Conservation (phyloP, 768 basidiomycete genomes). For the Phlegmacium glaucopus region DNA sequence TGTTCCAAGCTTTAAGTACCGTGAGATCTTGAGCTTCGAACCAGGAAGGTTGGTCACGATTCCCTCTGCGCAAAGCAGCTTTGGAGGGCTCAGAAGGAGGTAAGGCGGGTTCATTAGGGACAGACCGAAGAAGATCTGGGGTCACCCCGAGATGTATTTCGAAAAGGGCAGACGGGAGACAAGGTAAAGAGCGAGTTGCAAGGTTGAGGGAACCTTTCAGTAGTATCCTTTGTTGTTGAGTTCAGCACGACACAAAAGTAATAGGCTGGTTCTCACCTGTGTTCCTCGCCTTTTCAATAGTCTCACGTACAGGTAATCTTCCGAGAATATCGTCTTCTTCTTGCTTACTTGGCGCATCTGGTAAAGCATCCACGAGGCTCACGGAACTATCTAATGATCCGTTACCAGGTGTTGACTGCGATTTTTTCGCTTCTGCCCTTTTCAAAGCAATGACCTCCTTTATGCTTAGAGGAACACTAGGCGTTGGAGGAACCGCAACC, state of each 20-base stretch:
- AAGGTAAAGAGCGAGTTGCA: slow-evolving; percentile 66
- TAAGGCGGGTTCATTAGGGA: slow-evolving; percentile 56
- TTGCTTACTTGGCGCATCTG: slow-evolving; percentile 24
- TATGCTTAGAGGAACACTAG: slow-evolving; percentile 41
- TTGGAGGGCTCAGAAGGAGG: slow-evolving; percentile 32
- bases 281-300: slow-evolving; percentile 73
- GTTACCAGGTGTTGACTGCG: slow-evolving; percentile 23
- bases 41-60: slow-evolving; percentile 58
- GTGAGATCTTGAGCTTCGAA: slow-evolving; percentile 80
- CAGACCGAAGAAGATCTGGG: slow-evolving; percentile 65
- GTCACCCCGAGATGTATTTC: slow-evolving; percentile 77
- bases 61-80: slow-evolving; percentile 34
- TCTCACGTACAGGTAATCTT: slow-evolving; percentile 64
- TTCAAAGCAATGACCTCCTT: slow-evolving; percentile 79
- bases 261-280: slow-evolving; percentile 53
- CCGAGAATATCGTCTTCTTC: slow-evolving; percentile 57
- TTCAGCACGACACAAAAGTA: slow-evolving; percentile 31
- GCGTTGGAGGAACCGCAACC: slow-evolving; percentile 1
- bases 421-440: slow-evolving; percentile 75
- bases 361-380: slow-evolving; percentile 48
- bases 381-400: slow-evolving; percentile 30
- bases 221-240: slow-evolving; percentile 43
- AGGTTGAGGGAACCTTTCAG: slow-evolving; percentile 70
- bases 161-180: slow-evolving; percentile 75
- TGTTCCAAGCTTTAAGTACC: slow-evolving; percentile 75